Evolutionary conservation across 257 asterid species (phyloP).

Genomic region (Solanum lycopersicoides): DNA sequence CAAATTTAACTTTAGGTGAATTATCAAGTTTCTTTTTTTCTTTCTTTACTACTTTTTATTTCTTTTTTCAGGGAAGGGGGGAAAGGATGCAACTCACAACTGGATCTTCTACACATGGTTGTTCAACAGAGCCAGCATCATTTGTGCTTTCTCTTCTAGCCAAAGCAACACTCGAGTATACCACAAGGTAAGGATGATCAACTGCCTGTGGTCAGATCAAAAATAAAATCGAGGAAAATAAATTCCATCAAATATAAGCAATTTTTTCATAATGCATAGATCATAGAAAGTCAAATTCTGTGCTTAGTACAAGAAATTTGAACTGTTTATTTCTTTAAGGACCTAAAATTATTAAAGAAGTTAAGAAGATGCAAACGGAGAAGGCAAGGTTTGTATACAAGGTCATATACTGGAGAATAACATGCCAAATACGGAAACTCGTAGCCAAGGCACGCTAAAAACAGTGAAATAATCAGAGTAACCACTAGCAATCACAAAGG

Average conservation of each 20-base stretch:
- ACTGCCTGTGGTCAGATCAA: constrained; percentile 53
- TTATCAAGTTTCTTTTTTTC: not conserved
- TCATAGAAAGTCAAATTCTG: not conserved
- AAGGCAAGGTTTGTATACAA: not conserved
- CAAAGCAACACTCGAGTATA: constrained; percentile 54
- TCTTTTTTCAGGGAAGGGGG: not conserved
- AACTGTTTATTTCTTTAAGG: not conserved
- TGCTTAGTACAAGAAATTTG: not conserved
- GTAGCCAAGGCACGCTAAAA: not conserved
- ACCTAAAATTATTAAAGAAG: not conserved
- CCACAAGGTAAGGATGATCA: constrained; percentile 95
- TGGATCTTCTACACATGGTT: constrained; percentile 59
- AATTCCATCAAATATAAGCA: constrained; percentile 2
- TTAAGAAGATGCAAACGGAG: not conserved
- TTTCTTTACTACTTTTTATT: not conserved
- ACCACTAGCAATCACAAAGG: not conserved
- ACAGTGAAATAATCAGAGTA: not conserved
- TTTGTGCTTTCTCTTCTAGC: constrained; percentile 37
- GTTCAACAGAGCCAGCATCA: constrained; percentile 30
- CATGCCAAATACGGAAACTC: not conserved
- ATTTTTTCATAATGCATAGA: not conserved
- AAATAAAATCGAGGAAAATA: constrained; percentile 1
- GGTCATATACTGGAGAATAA: not conserved
- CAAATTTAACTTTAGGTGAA: not conserved
- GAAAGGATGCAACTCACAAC: constrained; percentile 36